These are phyloP conservation scores for Acorus calamus DNA, from an alignment of 106 monocot species.

Conservation along the genomic window DNA sequence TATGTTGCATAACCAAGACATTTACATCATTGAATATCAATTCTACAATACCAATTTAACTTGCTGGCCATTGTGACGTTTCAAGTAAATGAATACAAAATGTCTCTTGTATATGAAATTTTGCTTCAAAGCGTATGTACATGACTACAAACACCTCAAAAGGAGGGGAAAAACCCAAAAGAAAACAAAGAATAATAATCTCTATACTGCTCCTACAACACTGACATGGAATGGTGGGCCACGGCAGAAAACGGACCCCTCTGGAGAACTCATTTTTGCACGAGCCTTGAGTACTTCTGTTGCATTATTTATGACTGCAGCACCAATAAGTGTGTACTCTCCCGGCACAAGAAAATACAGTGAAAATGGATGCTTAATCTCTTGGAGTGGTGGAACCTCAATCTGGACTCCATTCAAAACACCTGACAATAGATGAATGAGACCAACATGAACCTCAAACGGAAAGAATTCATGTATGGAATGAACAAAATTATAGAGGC, in stretches of 20 bases:
- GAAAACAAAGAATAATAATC: neutral
- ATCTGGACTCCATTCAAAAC: constrained; percentile 54
- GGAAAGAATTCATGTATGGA: neutral
- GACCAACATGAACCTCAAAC: no score
- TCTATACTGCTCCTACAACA: constrained; percentile 33
- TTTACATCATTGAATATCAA: no score
- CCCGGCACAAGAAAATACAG: constrained; percentile 93
- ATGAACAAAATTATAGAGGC: neutral
- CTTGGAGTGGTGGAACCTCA: constrained; percentile 69
- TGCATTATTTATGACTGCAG: constrained; percentile 65
- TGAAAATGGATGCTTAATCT: constrained; percentile 62
- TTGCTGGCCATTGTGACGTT: no score
- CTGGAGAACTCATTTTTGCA: constrained; percentile 47
- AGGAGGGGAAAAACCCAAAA: neutral
- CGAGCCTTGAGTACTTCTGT: constrained; percentile 70
- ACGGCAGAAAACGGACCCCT: constrained; percentile 77
- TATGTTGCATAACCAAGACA: no score
- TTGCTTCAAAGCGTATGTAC: no score
- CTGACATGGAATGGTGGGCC: constrained; percentile 73
- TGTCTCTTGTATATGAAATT: no score
- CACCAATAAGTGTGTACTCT: constrained; percentile 71
- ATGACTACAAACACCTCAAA: no score
- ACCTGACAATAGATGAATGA: constrained; percentile 22
- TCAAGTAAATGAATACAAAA: no score
- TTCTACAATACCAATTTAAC: no score